Evolutionary conservation across 1,284 basidiomycete genomes (phyloP).

Genomic region (Coniophora puteana): DNA sequence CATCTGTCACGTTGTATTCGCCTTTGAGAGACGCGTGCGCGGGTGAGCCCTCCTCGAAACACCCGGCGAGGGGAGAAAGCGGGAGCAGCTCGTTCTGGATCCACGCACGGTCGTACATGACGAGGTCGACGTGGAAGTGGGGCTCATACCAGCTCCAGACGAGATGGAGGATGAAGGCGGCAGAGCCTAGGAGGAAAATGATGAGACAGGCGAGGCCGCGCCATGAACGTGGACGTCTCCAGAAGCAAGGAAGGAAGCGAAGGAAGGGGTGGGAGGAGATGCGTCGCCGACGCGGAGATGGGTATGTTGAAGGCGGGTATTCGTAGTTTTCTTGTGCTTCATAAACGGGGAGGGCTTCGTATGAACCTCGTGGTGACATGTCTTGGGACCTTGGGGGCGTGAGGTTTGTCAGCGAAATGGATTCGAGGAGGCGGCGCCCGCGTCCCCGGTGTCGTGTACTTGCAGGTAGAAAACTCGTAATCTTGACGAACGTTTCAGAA

Average conservation of each 20-base stretch:
- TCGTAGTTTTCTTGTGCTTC: neutral
- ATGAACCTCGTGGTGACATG: neutral
- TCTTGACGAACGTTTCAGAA: too few relatives aligned
- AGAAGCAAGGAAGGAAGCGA: too few relatives aligned
- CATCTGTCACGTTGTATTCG: constrained; percentile 71
- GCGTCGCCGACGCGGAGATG: neutral
- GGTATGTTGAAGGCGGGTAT: neutral
- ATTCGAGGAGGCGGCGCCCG: too few relatives aligned
- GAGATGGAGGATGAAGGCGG: constrained; percentile 37
- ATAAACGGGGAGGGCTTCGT: neutral
- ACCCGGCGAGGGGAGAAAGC: constrained; percentile 63
- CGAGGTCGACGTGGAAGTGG: constrained; percentile 81
- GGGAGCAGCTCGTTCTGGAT: constrained; percentile 63
- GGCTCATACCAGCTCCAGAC: constrained; percentile 64
- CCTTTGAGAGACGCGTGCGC: too few relatives aligned
- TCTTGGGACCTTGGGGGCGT: too few relatives aligned
- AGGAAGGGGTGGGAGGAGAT: neutral
- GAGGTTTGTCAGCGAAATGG: too few relatives aligned
- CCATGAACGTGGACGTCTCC: too few relatives aligned
- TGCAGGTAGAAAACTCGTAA: too few relatives aligned
- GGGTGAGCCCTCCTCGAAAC: constrained; percentile 64
- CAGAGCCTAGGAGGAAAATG: constrained; percentile 20
- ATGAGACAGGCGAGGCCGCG: too few relatives aligned
- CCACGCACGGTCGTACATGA: constrained; percentile 76
- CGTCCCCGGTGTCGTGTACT: too few relatives aligned